Base-by-base conservation (phyloP, 768 basidiomycete genomes). In the Mrakia blollopis region DNA sequence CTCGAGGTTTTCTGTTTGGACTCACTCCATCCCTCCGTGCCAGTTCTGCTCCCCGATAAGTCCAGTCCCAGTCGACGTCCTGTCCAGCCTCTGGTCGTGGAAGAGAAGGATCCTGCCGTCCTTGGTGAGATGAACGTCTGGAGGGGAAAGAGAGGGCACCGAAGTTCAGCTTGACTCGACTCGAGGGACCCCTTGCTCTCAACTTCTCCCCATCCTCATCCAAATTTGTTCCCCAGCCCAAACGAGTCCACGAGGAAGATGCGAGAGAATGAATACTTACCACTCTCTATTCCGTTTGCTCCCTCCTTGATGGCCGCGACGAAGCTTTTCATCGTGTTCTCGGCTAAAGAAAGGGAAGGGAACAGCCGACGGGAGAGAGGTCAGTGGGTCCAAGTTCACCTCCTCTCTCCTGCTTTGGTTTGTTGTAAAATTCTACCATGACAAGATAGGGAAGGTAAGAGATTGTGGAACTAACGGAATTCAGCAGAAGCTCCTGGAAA, bases 11-110 rank as follows among this genome's bases (percentile, higher is more conserved):
- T 50, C 2, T 18, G 9, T 14, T 50, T 18, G 35, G 28, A 80
- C 82, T 75, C 74, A 84, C 82, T 83, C 82, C 37, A 83, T 83
- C 2, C 79, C 82, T 21, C 47, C 32, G 10, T 79, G 60, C 84
- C 83, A 85, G 11, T 81, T 80, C 50, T 84, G 83, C 25, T 79
- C 78, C 41, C 80, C 80, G 72, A 83, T 83, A 60, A 80, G 68
- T 2, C 84, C 84, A 16, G 76, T 82, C 8, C 83, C 84, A n/a
- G 80, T 81, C 1, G 83, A 84, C 21, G 84, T 85, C n/a, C 84
- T 69, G 72, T 83, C 83, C 52, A 85, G 74, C 3, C 81, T 81
- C 0, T 83, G 81, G 78, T 85, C 84, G 73, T 85, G 84, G 63
- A 85, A 84, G 81, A 85, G 83, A 67, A 85, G 73, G 7, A 84